Evolutionary conservation across 805 yeast genomes (phyloP).

Genomic region (Torulaspora maleeae): DNA sequence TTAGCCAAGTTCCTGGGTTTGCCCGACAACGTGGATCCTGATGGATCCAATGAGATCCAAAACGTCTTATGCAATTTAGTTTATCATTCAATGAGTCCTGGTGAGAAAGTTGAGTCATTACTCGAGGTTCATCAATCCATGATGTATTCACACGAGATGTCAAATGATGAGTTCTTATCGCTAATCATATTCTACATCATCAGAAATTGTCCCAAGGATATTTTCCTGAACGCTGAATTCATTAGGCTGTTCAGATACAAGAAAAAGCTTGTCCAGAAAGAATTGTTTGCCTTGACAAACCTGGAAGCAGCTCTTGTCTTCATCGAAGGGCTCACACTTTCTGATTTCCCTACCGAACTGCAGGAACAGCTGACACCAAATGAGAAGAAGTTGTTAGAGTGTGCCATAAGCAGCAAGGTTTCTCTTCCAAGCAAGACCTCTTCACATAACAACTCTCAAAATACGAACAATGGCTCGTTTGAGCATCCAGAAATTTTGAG

Average conservation of each 20-base stretch:
- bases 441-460: neutral
- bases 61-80: constrained; percentile 19
- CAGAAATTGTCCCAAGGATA: constrained; percentile 21
- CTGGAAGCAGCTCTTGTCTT: constrained; percentile 35
- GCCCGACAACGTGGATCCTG: constrained; percentile 12
- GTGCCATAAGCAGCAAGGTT: constrained; percentile 22
- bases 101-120: constrained; percentile 27
- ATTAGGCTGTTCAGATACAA: constrained; percentile 33
- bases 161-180: constrained; percentile 34
- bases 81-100: constrained; percentile 28
- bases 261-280: constrained; percentile 32
- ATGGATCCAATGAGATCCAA: constrained; percentile 15
- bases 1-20: constrained; percentile 26
- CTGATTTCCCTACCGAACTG: constrained; percentile 23
- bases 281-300: constrained; percentile 33
- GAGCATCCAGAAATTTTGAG: constrained; percentile 19
- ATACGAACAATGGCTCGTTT: neutral
- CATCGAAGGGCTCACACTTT: constrained; percentile 28
- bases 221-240: constrained; percentile 30
- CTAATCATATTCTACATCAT: constrained; percentile 30
- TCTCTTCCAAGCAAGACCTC: constrained; percentile 14
- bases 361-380: constrained; percentile 15
- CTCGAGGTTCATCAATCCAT: constrained; percentile 29
- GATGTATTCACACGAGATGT: constrained; percentile 25
- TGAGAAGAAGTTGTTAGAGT: constrained; percentile 17